phyloP scores from a whole-genome alignment of 2,329 filamentous ascomycete species.

The Beauveria varroae region DNA sequence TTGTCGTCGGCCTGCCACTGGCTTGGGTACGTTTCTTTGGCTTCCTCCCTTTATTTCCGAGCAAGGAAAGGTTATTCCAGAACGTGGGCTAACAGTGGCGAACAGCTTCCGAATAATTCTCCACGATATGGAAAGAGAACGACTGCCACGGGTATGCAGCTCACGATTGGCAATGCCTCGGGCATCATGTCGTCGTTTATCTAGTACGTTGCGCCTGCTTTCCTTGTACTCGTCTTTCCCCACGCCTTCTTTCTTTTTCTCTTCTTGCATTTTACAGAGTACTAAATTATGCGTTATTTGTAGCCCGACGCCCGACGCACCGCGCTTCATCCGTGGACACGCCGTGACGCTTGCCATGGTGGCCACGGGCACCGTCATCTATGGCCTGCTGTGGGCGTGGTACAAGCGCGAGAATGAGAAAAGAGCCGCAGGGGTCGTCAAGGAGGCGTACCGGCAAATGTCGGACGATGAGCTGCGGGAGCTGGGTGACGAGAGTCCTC shows the following conservation, averaged over 20 bases:
- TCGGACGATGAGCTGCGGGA: slow-evolving; percentile 41
- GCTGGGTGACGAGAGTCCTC: slow-evolving; percentile 45
- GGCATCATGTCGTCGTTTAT: slow-evolving; percentile 71
- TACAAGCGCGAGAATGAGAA: slow-evolving; percentile 40
- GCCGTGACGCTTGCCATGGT: slow-evolving; percentile 53
- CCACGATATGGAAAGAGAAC: slow-evolving; percentile 72
- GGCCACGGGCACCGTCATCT: slow-evolving; percentile 44
- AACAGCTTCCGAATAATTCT: slow-evolving; percentile 52
- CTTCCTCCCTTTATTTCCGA: no score
- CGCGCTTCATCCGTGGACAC: slow-evolving; percentile 55
- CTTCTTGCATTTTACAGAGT: no score
- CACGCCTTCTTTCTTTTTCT: no score
- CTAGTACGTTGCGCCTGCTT: slow-evolving; percentile 26
- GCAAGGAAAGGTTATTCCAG: no score
- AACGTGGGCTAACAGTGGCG: slow-evolving; percentile 6
- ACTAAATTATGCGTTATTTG: no score
- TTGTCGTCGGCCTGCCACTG: slow-evolving; percentile 47
- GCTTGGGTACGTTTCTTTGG: slow-evolving; percentile 34
- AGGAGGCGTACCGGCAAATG: slow-evolving; percentile 31
- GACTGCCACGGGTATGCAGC: slow-evolving; percentile 62
- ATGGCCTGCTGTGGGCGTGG: slow-evolving; percentile 47
- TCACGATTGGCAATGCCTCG: slow-evolving; percentile 61
- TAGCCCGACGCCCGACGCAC: slow-evolving; percentile 39
- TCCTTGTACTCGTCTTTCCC: no score
- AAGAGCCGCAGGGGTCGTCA: slow-evolving; percentile 31